Base-by-base conservation (phyloP, 83 land plant genomes). In the Picea mariana region DNA sequence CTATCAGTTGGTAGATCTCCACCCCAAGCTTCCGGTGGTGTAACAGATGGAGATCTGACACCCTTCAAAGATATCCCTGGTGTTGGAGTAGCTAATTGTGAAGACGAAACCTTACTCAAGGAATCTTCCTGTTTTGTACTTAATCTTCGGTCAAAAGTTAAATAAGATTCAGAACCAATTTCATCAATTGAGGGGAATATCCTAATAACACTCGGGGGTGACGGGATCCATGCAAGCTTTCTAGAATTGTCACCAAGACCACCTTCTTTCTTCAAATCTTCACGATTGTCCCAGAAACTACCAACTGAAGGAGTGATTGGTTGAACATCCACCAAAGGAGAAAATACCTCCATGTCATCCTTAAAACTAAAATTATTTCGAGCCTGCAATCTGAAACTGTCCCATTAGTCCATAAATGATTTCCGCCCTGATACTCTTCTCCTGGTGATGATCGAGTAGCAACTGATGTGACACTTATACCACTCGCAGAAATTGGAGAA, bases 21-120 rank as follows among this genome's bases (percentile, higher is more conserved):
- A 27, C 99, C 96, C 97, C 98, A 95, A 63, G 93, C 97, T 86
- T 97, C 99, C 47, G 95, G 97, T 67, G 98, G 98, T 73, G 99
- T 93, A 5, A 88, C 81, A 78, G 96, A 91, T 23, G 92, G 88
- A 26, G 91, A 84, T 72, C 91, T 89, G 67, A 91, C 96, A 86
- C 61, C 69, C 82, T 87, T 91, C 59, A 84, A 79, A 75, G 91
- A 85, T 77, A 88, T 61, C 65, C 83, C 73, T 24, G 93, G 82
- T 47, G 92, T 84, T 23, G 94, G 89, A n/a, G n/a, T n/a, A n/a
- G n/a, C n/a, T n/a, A n/a, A n/a, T n/a, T n/a, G n/a, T n/a, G n/a
- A n/a, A 40, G 3, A 40, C 3, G 44, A 42, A 42, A 42, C 44
- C 44, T 42, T 42, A 42, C 44, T 42, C 44, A 42, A 1, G 44